These are phyloP conservation scores for Russula dissimulans DNA, from an alignment of 768 basidiomycete genomes.

Conservation along the genomic window DNA sequence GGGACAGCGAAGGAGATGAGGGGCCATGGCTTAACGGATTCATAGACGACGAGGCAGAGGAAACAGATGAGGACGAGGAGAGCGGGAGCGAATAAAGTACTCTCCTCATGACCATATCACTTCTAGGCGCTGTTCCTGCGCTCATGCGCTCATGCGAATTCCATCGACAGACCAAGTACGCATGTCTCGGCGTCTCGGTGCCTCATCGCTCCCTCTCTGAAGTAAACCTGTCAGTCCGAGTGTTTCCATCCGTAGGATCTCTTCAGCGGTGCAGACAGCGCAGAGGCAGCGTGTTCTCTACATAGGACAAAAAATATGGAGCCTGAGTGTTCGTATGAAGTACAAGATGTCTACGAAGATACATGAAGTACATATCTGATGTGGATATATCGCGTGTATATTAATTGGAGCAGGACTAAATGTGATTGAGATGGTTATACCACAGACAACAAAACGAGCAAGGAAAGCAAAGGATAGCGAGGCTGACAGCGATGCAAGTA, in stretches of 20 bases:
- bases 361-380: not conserved
- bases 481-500: not conserved
- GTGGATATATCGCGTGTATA: slow-evolving; percentile 1
- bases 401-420: not conserved
- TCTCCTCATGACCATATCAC: not conserved
- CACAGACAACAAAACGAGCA: not conserved
- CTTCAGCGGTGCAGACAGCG: too few relatives aligned
- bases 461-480: not conserved
- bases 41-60: slow-evolving; percentile 58
- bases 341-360: not conserved
- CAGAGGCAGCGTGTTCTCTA: too few relatives aligned
- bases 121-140: not conserved
- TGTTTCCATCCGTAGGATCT: too few relatives aligned
- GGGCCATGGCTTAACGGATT: slow-evolving; percentile 24
- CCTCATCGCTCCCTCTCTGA: too few relatives aligned
- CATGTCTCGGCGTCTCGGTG: too few relatives aligned
- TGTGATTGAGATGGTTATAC: not conserved
- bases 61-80: slow-evolving; percentile 39
- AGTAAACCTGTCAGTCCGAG: too few relatives aligned
- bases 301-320: too few relatives aligned
- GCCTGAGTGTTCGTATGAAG: not conserved
- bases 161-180: too few relatives aligned
- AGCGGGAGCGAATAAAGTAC: slow-evolving; percentile 15
- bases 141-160: not conserved
- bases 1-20: slow-evolving; percentile 35